Base-by-base conservation (phyloP, 1,139 yeast genomes). In the Nakaseomyces delphensis region DNA sequence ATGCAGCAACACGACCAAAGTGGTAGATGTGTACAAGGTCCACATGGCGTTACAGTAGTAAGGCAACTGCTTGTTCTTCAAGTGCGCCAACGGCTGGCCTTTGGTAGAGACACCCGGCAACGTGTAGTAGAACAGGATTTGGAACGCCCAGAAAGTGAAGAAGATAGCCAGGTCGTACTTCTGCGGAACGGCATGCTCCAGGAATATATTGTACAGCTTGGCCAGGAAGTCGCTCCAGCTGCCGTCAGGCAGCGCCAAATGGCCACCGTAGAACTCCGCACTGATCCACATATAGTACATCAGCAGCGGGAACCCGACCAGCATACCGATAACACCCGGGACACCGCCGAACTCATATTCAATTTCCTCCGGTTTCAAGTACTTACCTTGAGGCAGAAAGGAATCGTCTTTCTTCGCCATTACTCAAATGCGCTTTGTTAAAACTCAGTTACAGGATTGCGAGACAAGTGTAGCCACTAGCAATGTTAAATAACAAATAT, bases 201-300 rank as follows among this genome's bases (percentile, higher is more conserved):
- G 63, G 48, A 65, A 63, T 33, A 75, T 43, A n/a, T 66, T 56
- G 46, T 54, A 54, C 43, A 83, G 65, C 23, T 63, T 63, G 13
- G 42, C 36, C 1, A 71, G 42, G 54, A 89, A 87, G 2, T 74
- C 74, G 0, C 44, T 39, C 74, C 79, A 71, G 1, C 68, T 80
- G 2, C 63, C 68, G 0, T 63, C 57, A 2, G 96, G 96, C 64
- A 72, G 67, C 19, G 95, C 86, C 30, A 86, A 73, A 39, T 68
- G 61, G 2, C 96, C 95, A 48, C 69, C 69, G 63, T 86, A 84
- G 64, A 82, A 86, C 51, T 77, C 74, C 47, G 93, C 91, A 59
- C 89, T 76, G 45, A 89, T 79, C 94, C 96, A 91, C 91, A 91
- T 82, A 67, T 91, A 91, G 74, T 83, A 85, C 98, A 91, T 91